A percentile compares a stretch with the other conserved stretches of the same genome.
Evolutionary conservation across 129 eudicot genomes (phyloP).

Genomic region (Calendula officinalis): DNA sequence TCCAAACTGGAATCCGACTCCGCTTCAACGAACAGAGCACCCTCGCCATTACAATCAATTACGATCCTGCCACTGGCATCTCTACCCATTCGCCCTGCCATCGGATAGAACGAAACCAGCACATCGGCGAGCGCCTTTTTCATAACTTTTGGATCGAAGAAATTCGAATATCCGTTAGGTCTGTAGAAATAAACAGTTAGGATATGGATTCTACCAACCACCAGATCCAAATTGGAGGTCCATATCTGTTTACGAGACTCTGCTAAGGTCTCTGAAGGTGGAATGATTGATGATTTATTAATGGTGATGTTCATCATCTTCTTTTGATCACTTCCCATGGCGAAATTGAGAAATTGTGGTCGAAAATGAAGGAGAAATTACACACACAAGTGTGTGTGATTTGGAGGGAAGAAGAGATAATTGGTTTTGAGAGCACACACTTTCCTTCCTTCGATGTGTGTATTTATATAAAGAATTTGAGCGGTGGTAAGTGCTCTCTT

Average conservation of each 20-base stretch:
- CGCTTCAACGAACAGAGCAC: conserved; percentile 33
- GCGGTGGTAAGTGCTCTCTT: too few species aligned
- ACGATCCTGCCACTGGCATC: conserved; percentile 26
- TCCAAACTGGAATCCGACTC: conserved; percentile 10
- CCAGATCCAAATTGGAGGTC: conserved; percentile 4
- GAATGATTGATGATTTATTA: too few species aligned
- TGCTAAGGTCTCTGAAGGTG: not conserved
- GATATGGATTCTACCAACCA: conserved; percentile 14
- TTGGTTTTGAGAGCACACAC: too few species aligned
- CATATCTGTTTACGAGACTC: not conserved
- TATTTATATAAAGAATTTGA: too few species aligned
- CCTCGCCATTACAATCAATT: conserved; percentile 33
- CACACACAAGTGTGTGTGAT: too few species aligned
- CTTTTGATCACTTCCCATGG: too few species aligned
- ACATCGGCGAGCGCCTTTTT: conserved; percentile 14
- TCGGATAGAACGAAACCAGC: conserved; percentile 30
- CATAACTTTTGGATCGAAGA: conserved; percentile 22
- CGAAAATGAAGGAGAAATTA: too few species aligned
- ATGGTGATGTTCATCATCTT: too few species aligned
- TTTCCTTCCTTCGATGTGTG: too few species aligned
- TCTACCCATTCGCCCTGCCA: conserved; percentile 28
- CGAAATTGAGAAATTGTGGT: too few species aligned
- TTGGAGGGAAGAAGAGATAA: too few species aligned
- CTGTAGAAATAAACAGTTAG: conserved; percentile 25
- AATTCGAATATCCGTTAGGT: conserved; percentile 20